Evolutionary conservation across 495 filamentous ascomycete genomes (phyloP), one percentile per base, ranked within the genome.

Genomic region (Letharia columbiana): DNA sequence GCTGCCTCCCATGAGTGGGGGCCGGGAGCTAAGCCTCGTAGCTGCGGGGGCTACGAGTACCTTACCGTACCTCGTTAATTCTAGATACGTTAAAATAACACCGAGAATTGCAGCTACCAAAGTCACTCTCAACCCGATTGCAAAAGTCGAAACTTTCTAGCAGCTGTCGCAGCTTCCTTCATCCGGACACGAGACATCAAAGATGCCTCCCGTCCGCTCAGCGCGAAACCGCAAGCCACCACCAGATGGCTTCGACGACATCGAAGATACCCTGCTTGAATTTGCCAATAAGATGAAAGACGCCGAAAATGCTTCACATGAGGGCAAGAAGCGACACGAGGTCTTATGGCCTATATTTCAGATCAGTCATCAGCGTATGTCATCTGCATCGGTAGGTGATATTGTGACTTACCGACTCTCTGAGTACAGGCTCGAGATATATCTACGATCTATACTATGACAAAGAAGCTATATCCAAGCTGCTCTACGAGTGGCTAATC

Each of bases 241-340:
- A 50, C 94, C 94, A 49, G 91, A 89, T 23, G 94, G 94, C 73
- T 99, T 98, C 83, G 88, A 89, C 68, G 94, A 98, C 74, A 89
- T 98, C 73, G 92, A 98, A 77, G 92, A 97, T 76, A 96, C 93
- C 66, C 87, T 98, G 39, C 85, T 98, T 33, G 89, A 96, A 69
- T 98, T 98, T 78, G 81, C 81, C 76, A 96, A 97, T 81, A 96
- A 96, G 79, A 96, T 98, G 94, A 97, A 97, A 75, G 94, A 98
- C 77, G 94, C 93, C 61, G 91, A 96, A 75, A 92, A 93, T 69
- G 84, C 82, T 23, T 80, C 86, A 23, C 85, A 88, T 67, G 88
- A 91, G 57, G 88, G 88, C 11, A 89, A 89, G 70, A 89, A 89
- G 77, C 87, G 90, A 69, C 85, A 96, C 73, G 91, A 97, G 77